Evolutionary conservation across 108 stramenopile species (phyloP).

Genomic region (Stephanodiscus triporus): DNA sequence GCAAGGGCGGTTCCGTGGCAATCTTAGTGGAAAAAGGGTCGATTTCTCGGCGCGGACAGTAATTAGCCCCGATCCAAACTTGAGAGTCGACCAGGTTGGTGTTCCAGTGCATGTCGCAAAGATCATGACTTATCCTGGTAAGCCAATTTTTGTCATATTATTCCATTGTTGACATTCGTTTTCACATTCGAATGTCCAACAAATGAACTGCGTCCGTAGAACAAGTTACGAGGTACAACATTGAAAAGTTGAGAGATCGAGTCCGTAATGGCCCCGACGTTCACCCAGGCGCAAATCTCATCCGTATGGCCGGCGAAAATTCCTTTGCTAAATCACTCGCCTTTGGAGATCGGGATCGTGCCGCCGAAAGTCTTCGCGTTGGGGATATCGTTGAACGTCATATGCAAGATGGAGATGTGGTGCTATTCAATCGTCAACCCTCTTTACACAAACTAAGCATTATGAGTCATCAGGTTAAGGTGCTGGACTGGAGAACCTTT

Average conservation of each 20-base stretch:
- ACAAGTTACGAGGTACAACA: constrained; percentile 93
- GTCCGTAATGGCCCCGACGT: constrained; percentile 92
- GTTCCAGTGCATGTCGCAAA: constrained; percentile 95
- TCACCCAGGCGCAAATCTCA: constrained; percentile 98
- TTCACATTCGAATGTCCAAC: neutral
- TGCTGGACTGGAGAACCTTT: constrained; percentile 95
- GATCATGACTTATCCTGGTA: constrained; percentile 95
- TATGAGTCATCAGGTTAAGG: constrained; percentile 96
- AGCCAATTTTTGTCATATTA: constrained; percentile 1
- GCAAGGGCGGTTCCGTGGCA: constrained; percentile 97
- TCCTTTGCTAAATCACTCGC: constrained; percentile 84
- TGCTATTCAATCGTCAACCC: constrained; percentile 99
- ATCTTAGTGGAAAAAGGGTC: constrained; percentile 97
- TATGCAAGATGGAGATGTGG: constrained; percentile 97
- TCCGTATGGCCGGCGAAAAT: constrained; percentile 69
- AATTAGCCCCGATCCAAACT: constrained; percentile 98
- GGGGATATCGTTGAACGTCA: constrained; percentile 99
- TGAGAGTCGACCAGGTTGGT: constrained; percentile 94
- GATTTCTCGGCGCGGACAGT: constrained; percentile 98
- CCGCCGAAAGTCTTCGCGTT: constrained; percentile 80
- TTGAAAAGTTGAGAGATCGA: constrained; percentile 84
- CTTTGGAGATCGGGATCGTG: constrained; percentile 88
- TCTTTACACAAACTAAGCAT: constrained; percentile 98
- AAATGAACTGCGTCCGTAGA: constrained; percentile 40
- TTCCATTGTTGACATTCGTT: neutral